Base-by-base conservation (phyloP, 148 eudicot species). In the Heliosperma pusillum region DNA sequence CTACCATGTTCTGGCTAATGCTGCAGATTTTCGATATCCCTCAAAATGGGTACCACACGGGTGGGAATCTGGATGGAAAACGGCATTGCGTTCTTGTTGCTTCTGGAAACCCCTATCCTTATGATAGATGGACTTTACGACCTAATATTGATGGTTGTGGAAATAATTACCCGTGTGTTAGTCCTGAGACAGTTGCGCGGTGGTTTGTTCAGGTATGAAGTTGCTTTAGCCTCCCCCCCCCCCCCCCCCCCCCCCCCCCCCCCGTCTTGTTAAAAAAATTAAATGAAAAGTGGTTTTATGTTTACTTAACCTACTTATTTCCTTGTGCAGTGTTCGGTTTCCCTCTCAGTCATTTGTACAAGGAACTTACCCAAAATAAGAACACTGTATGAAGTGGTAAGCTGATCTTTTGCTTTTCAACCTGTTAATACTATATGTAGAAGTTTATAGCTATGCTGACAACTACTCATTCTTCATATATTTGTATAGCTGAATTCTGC, bases 311-410 rank as follows among this genome's bases (percentile, higher is more conserved):
- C 83, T 85, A 67, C 71, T 59, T 76, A 61, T 40, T 56, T 78
- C 76, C 74, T 57, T 56, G 36, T 84, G 88, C 91, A 91, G 97
- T 86, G 90, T 64, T 83, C 87, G 55, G 80, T 89, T 78, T 88
- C 93, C 70, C 84, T 91, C n/a, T 91, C 97, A 27, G 91, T 91
- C 69, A 85, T 91, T 30, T 91, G 87, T 77, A 91, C 97, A 26
- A 86, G 87, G 55, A 85, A 83, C 77, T 81, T 86, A 72, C 90
- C 87, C 50, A 91, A 88, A 79, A 84, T 89, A 33, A 88, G 63
- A 80, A 88, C 85, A 68, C 83, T 91, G 74, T 91, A 82, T 78
- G 82, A 83, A 80, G 91, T 91, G 91, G 97, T 91, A 85, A 82
- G 70, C 12, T 80, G 52, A 10, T 62, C 33, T 20, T 20, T 71